A percentile compares a stretch with the other conserved stretches of the same genome.
Conservation (phyloP, 345 rosid species). For the Heritiera fomes region DNA sequence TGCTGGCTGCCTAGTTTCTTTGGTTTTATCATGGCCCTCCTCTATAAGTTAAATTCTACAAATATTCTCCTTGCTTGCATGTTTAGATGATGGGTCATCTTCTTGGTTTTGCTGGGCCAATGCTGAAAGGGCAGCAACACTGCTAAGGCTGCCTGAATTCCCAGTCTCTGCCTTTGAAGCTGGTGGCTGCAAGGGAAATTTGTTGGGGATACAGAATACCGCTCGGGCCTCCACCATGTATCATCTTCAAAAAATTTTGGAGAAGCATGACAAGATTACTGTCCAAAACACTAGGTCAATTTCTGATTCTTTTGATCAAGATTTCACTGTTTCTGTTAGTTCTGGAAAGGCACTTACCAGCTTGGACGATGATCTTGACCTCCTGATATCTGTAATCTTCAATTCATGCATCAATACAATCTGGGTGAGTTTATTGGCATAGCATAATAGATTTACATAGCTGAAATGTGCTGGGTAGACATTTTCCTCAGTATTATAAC, state of each 20-base stretch:
- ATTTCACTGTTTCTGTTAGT: constrained; percentile 44
- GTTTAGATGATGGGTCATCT: constrained; percentile 82
- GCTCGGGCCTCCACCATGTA: constrained; percentile 32
- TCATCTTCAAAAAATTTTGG: constrained; percentile 60
- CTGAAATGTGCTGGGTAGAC: background rate
- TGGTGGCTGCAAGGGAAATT: constrained; percentile 35
- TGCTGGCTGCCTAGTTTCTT: background rate
- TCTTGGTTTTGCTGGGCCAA: constrained; percentile 78
- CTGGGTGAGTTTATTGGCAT: constrained; percentile 53
- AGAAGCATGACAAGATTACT: constrained; percentile 51
- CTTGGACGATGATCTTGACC: constrained; percentile 58
- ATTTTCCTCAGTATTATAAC: background rate
- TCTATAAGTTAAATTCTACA: background rate
- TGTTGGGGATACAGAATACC: constrained; percentile 37
- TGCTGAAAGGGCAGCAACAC: constrained; percentile 63
- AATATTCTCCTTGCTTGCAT: background rate
- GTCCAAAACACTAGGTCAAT: constrained; percentile 54
- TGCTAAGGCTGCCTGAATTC: constrained; percentile 69
- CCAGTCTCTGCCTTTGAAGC: constrained; percentile 38
- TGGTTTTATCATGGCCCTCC: background rate
- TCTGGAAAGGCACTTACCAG: constrained; percentile 49
- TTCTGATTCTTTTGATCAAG: constrained; percentile 56
- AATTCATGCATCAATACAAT: constrained; percentile 53
- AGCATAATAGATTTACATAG: background rate
- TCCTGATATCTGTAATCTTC: constrained; percentile 51